Evolutionary conservation across 441 rosid genomes (phyloP).

Genomic region (Adansonia gregorii): DNA sequence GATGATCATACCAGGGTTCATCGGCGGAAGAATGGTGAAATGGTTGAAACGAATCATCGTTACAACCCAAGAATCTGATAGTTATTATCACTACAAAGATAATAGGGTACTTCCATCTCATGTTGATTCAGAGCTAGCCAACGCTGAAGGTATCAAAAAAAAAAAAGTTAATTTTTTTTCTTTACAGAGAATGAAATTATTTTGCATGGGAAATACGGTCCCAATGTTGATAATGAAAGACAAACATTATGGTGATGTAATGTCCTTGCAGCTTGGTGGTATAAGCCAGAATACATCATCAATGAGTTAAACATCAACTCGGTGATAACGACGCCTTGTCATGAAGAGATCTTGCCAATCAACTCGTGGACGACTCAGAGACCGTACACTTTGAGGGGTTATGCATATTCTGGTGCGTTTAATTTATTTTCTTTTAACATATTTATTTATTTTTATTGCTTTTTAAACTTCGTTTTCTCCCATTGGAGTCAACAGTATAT

Average conservation of each 20-base stretch:
- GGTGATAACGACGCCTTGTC: constrained; percentile 80
- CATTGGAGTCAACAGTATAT: background rate
- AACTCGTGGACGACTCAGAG: constrained; percentile 80
- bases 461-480: background rate
- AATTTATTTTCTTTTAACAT: background rate
- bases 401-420: constrained; percentile 75
- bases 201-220: background rate
- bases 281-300: constrained; percentile 74
- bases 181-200: background rate
- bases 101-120: constrained; percentile 83
- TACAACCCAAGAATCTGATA: constrained; percentile 72
- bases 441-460: background rate
- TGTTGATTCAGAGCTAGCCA: constrained; percentile 81
- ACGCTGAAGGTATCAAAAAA: constrained; percentile 60
- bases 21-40: constrained; percentile 95
- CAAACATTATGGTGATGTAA: background rate
- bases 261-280: constrained; percentile 76
- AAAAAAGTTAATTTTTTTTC: background rate
- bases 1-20: constrained; percentile 74
- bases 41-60: constrained; percentile 82
- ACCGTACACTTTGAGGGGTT: constrained; percentile 74
- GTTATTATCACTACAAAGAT: constrained; percentile 72
- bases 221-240: background rate
- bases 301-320: constrained; percentile 88
- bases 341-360: constrained; percentile 75